Percentiles rank a stretch among this genome's conserved stretches.
phyloP scores from a whole-genome alignment of 2,329 filamentous ascomycete species.

The Aspergillus nomiae region DNA sequence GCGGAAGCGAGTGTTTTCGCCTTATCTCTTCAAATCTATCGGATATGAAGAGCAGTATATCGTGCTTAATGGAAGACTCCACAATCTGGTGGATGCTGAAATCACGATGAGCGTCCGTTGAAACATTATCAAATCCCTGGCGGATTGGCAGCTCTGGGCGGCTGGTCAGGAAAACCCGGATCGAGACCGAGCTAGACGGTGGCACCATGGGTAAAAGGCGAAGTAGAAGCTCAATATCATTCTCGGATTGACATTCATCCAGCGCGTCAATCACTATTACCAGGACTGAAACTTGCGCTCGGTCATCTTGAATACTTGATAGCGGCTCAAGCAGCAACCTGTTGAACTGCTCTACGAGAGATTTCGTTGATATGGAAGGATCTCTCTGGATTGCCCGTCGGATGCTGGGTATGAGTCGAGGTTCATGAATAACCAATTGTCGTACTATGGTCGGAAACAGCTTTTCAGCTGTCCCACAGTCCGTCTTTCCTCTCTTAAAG shows the following conservation, averaged over 20 bases:
- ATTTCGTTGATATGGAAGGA: conserved; percentile 25
- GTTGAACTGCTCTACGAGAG: conserved; percentile 28
- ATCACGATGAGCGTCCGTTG: conserved; percentile 19
- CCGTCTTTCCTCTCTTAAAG: conserved; percentile 47
- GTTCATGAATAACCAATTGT: conserved; percentile 33
- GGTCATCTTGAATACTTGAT: background rate
- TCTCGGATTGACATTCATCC: background rate
- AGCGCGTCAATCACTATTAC: conserved; percentile 8
- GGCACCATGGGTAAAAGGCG: background rate
- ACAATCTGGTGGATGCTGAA: conserved; percentile 25
- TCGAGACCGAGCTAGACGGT: too few species aligned
- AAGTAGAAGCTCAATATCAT: too few species aligned
- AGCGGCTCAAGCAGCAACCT: conserved; percentile 29
- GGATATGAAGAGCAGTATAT: conserved; percentile 25
- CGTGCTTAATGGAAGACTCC: conserved; percentile 18
- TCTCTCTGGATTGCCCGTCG: conserved; percentile 23
- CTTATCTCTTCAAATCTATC: conserved; percentile 17
- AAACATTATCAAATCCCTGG: conserved; percentile 22
- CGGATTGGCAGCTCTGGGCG: conserved; percentile 27
- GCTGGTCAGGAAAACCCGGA: background rate
- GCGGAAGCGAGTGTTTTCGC: conserved; percentile 8
- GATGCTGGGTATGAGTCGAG: conserved; percentile 24
- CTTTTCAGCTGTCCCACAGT: conserved; percentile 36
- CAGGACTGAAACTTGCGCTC: background rate
- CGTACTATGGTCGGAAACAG: conserved; percentile 40